Conservation (phyloP, 129 eudicot species). For the Smallanthus sonchifolius region DNA sequence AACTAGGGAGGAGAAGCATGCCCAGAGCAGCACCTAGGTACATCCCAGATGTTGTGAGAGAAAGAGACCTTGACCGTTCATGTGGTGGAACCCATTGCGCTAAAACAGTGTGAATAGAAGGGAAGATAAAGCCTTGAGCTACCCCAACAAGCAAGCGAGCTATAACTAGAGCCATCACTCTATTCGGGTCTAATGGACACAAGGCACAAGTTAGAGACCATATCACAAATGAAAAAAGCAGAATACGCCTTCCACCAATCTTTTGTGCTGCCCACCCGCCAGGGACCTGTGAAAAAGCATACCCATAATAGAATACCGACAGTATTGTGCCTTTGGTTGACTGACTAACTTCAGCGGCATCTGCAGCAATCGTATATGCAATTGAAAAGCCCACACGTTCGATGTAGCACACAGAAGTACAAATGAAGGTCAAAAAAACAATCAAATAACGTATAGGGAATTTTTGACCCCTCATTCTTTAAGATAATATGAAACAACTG, state of each 20-base stretch:
- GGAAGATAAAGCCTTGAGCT: conserved; percentile 94
- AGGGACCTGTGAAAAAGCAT: conserved; percentile 58
- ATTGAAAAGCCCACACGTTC: conserved; percentile 88
- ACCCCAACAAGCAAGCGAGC: conserved; percentile 92
- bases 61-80: conserved; percentile 93
- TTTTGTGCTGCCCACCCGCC: conserved; percentile 98
- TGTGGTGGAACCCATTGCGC: conserved; percentile 99
- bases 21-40: conserved; percentile 96
- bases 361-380: conserved; percentile 85
- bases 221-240: conserved; percentile 75
- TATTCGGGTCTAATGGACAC: conserved; percentile 81
- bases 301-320: conserved; percentile 87
- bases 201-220: conserved; percentile 94
- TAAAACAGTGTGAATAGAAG: conserved; percentile 89
- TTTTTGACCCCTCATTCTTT: conserved; percentile 40
- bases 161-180: conserved; percentile 45
- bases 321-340: conserved; percentile 85
- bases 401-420: too few relatives aligned
- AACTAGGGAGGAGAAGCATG: conserved; percentile 71
- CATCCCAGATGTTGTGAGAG: conserved; percentile 94
- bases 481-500: neutral
- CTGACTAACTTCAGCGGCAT: conserved; percentile 66
- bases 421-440: conserved; percentile 71
- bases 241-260: conserved; percentile 90
- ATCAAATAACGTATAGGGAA: conserved; percentile 71